Evolutionary conservation across 495 filamentous ascomycete genomes (phyloP), one percentile per base, ranked within the genome.

Genomic region (Lasiosphaeris hirsuta): DNA sequence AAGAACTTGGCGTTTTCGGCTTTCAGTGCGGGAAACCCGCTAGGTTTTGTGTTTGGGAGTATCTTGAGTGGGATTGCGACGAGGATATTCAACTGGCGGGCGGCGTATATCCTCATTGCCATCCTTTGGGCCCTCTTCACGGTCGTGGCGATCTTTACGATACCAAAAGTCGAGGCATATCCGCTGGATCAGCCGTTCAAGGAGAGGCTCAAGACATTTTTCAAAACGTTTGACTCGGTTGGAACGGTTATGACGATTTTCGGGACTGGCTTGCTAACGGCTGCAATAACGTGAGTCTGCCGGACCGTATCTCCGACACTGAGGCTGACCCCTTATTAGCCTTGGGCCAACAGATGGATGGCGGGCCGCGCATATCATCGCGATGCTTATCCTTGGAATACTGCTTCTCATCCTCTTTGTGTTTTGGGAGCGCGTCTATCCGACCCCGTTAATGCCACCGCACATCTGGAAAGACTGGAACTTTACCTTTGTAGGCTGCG

Each of bases 1-100:
- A 88, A 88, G 75, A 90, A 90, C 61, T 69, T 78, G 17, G 86
- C 83, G 4, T 89, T 90, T 67, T 86, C 84, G 0, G 86, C 84
- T 58, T 89, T 89, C 63, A 83, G 80, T 44, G 83, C 86, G 1
- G 87, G 87, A 0, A 90, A 90, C 54, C 86, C 87, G 13, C 67
- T 89, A 6, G 87, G 86, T 0, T 90, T 86, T 59, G 85, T 88
- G 0, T 79, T 85, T 54, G 86, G 86, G 0, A 84, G 77, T 37
- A 82, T 90, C 40, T 71, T 88, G 14, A 82, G 80, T 30, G 86
- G 86, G 1, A 64, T 90, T 13, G 85, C 83, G 8, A 76, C 84
- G 0, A 69, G 83, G 59, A 56, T 88, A 14, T 81, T 81, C 51
- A 81, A 72, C 59, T 90, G 86, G 87, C 75, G 87, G 14, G 84